Base-by-base conservation (phyloP, 2,329 filamentous ascomycete genomes). In the Aspergillus fijiensis region DNA sequence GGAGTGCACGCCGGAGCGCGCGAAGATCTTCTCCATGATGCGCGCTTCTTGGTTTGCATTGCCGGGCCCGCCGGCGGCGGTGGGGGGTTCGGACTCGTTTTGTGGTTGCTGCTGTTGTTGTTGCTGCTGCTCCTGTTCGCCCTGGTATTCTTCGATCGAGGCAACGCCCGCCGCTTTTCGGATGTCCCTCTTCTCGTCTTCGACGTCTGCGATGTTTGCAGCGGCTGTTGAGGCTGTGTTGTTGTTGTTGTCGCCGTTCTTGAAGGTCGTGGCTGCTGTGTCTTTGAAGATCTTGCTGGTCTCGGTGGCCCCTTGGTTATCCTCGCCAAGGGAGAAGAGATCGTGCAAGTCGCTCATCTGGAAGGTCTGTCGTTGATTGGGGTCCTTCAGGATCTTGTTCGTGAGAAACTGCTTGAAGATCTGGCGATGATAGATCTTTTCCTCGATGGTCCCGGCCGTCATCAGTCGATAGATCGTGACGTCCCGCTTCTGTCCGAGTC, bases 391-490 rank as follows among this genome's bases (percentile, higher is more conserved):
- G 6, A 99, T 93, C 75, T 98, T 98, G 78, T 98, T 96, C 3
- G 92, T 95, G 63, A 99, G 82, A 72, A 98, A 97, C 69, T 98
- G 94, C 76, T 99, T 99, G 82, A 96, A 99, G 54, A 99, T 95
- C 72, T 99, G 95, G 16, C 96, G 89, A 75, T 99, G 94, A 64
- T 98, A 99, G 31, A 99, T 99, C 79, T 99, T 99, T 76, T 99
- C 95, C 72, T 99, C 95, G 25, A 99, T 99, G 0, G 96, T 99
- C 1, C 95, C 95, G 5, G 94, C 92, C 4, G 92, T 96, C 90
- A 99, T 96, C n/a, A 99, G 83, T 39, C 96, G 89, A 74, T 97
- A 99, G 23, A 99, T 96, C 4, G 92, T 93, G 29, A 99, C 95
- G 51, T 96, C 92, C 57, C 90, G 89, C 75, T 96, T 97, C 78